Evolutionary conservation across 139 green algal species (phyloP), one percentile per base, ranked within the genome.

Genomic region (Desmodesmus armatus): DNA sequence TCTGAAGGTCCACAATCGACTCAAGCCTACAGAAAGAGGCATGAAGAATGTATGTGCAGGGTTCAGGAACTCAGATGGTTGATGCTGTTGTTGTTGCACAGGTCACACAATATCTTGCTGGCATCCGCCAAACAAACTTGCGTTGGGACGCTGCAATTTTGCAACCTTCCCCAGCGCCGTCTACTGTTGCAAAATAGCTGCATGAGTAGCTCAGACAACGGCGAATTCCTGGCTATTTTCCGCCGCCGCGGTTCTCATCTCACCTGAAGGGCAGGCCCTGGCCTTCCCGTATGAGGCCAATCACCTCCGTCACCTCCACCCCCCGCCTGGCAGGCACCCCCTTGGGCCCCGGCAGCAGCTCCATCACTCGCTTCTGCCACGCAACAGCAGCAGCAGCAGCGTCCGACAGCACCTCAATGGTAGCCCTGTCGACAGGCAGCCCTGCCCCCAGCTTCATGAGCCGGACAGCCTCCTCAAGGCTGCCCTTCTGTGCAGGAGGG

Each of bases 231-330:
- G n/a, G n/a, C n/a, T n/a, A n/a, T n/a, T n/a, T n/a, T n/a, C n/a
- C n/a, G n/a, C n/a, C n/a, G n/a, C n/a, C n/a, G n/a, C n/a, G n/a
- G n/a, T n/a, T 13, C 21, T 41, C 35, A 29, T 47, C 72, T 37
- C 35, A 70, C 53, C 73, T 69, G 55, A 88, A 84, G 3, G 71
- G 73, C 29, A 81, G 58, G 5, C 60, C 72, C 43, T 84, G 60
- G 31, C 60, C 83, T 13, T 66, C 9, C 13, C n/a, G 51, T 17
- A 81, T 75, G 3, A 72, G 5, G 2, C 55, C 72, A 2, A 47
- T 31, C 31, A 51, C 62, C 9, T 84, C 83, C 5, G 67, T 58
- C n/a, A 73, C 63, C 17, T 21, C 62, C 23, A 88, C 4, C 0
- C 60, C 83, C 11, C 70, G 40, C 5, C 60, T 9, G 0, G 41